Evolutionary conservation across 2,329 filamentous ascomycete genomes (phyloP), one percentile per base, ranked within the genome.

Genomic region (Fusarium vanettenii): DNA sequence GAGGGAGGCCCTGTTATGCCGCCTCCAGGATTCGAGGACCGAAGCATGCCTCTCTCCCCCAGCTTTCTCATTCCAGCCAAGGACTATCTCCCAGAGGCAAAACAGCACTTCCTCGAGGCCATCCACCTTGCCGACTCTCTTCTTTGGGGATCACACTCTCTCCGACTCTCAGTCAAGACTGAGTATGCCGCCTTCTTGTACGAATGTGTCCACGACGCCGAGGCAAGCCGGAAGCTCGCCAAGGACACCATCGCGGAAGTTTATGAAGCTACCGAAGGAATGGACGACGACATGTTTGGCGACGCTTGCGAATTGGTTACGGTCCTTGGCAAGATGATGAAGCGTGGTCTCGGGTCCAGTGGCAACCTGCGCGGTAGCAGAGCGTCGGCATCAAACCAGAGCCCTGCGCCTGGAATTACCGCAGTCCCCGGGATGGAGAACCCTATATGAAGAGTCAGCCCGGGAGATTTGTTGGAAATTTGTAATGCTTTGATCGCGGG

Each of bases 261-360:
- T 1, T 98, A 98, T 80, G 93, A 95, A 67, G 95, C 95, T 2
- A 92, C 93, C 63, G 95, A 98, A 82, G 94, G 94, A 22, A 96
- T 98, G 91, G 94, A 97, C 69, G 95, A 98, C 79, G 95, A 97
- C 76, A 97, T 97, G 87, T 99, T 98, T 81, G 91, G 93, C 74
- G 97, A 98, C 82, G 95, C 95, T 0, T 95, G 95, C 67, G 93
- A 96, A 79, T 88, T 98, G 14, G 95, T 98, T 10, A 93, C 93
- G 1, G 92, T 97, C 0, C 83, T 98, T 1, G 95, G 94, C 8
- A 94, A 92, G 79, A 97, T 98, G 92, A 94, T 95, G 89, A 95
- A 93, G 84, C 90, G 95, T 60, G 93, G 93, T 2, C 81, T 91
- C 4, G 85, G 83, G 6, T 82, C 84, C 4, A 83, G 76, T 68